Evolutionary conservation across 2,329 filamentous ascomycete genomes (phyloP), one percentile per base, ranked within the genome.

Genomic region (Colletotrichum orbiculare): DNA sequence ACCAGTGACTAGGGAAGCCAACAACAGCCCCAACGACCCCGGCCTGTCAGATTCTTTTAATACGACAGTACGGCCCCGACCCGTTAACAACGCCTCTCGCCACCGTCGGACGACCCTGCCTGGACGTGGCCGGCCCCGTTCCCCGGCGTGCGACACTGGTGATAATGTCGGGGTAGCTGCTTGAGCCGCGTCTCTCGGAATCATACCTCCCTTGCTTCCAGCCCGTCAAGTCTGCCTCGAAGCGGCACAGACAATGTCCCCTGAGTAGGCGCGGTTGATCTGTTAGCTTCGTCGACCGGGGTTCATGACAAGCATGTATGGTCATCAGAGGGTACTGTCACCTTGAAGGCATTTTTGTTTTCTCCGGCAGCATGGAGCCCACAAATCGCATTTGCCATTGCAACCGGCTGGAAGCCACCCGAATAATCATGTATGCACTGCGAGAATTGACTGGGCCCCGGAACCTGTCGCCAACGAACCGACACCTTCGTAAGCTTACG

Each of bases 41-140:
- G 60, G 49, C 42, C 54, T 66, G 64, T 63, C 59, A 63, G 35
- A 59, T 58, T 46, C 38, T 43, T 38, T 41, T 47, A 17, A 48
- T 59, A 39, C 64, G 9, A 11, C 34, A 17, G 15, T 43, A 13
- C 34, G 54, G 48, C 59, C 41, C 60, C 64, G 33, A 38, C 35
- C 47, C 53, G 37, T 35, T 64, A 42, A 47, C 54, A 66, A 58
- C 64, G 48, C 53, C 33, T 59, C 50, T 54, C 13, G 43, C 46
- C 39, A 25, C 38, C 41, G 34, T 39, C 60, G 48, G 38, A 38
- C n/a, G 13, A 62, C 62, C 62, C 47, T 56, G 50, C n/a, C 52
- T 41, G 39, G 58, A 52, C 50, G 46, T 47, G 62, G 38, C 60
- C 64, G 60, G 59, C 10, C 17, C 48, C n/a, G n/a, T 50, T 66